Evolutionary conservation across 2,329 filamentous ascomycete genomes (phyloP).

Genomic region (Fusarium oligoseptatum): DNA sequence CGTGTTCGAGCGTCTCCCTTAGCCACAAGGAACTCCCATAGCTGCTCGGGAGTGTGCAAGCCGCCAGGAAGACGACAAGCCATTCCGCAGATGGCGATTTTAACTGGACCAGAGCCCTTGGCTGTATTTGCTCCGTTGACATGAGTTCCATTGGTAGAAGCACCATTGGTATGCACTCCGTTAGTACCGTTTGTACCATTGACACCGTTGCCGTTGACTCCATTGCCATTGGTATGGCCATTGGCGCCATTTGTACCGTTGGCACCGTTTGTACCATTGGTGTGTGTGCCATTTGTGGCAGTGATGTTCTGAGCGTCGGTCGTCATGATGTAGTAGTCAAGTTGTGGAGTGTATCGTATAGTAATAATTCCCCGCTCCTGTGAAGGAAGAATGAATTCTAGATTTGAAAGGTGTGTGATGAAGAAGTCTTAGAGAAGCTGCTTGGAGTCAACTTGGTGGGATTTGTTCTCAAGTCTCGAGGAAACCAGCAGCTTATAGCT

Average conservation of each 20-base stretch:
- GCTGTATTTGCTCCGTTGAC: not conserved
- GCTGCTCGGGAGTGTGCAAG: conserved; percentile 25
- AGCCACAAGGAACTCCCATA: conserved; percentile 45
- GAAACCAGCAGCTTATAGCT: not conserved
- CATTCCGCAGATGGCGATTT: conserved; percentile 48
- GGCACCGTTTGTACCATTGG: not conserved
- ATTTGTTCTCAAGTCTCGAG: not conserved
- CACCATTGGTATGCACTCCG: conserved; percentile 4
- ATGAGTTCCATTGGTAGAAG: not conserved
- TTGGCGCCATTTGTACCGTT: not conserved
- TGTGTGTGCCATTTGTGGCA: not conserved
- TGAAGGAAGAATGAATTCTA: conserved; percentile 5
- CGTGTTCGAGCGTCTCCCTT: conserved; percentile 38
- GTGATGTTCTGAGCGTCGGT: not conserved
- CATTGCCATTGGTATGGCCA: conserved; percentile 7
- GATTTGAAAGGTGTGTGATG: not conserved
- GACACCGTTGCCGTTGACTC: not conserved
- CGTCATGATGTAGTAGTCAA: not conserved
- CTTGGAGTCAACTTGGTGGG: not conserved
- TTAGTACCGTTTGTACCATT: conserved; percentile 8
- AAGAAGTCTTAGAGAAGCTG: not conserved
- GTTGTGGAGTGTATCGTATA: not conserved
- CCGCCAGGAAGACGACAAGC: conserved; percentile 44
- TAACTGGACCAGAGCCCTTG: not conserved
- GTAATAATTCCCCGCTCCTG: not conserved